These are phyloP conservation scores for Leccinum longicurvipes DNA, from an alignment of 768 basidiomycete species.

Conservation along the genomic window DNA sequence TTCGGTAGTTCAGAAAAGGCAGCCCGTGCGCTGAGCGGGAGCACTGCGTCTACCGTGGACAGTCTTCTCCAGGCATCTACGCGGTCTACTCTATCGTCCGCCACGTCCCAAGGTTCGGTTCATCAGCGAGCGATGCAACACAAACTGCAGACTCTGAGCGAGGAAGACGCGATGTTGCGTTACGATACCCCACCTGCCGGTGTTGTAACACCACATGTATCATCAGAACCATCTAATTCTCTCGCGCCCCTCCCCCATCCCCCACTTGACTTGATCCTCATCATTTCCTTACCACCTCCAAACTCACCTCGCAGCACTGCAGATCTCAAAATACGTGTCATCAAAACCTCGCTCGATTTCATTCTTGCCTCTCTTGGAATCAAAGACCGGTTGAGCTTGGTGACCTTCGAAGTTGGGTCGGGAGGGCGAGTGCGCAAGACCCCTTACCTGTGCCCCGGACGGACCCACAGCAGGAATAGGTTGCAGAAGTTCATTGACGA, in stretches of 20 bases:
- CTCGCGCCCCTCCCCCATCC: conserved; percentile 82
- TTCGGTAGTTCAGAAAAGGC: conserved; percentile 72
- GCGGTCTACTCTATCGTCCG: conserved; percentile 70
- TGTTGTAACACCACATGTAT: conserved; percentile 67
- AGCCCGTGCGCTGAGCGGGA: conserved; percentile 77
- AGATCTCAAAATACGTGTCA: conserved; percentile 82
- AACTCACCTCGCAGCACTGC: conserved; percentile 72
- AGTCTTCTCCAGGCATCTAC: conserved; percentile 65
- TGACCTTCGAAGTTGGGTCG: conserved; percentile 88
- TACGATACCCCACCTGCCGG: conserved; percentile 51
- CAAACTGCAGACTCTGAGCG: conserved; percentile 65
- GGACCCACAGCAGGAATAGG: conserved; percentile 62
- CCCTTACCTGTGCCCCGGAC: conserved; percentile 81
- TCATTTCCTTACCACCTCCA: conserved; percentile 81
- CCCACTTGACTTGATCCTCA: conserved; percentile 87
- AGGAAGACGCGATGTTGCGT: conserved; percentile 62
- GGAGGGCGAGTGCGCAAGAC: conserved; percentile 86
- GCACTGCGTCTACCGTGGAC: conserved; percentile 53
- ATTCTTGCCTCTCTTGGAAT: conserved; percentile 70
- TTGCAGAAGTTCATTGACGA: conserved; percentile 79
- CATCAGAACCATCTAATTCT: conserved; percentile 74
- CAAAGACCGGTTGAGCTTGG: conserved; percentile 82
- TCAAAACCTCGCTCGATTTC: conserved; percentile 87
- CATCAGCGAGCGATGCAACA: conserved; percentile 34
- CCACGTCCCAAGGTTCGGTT: conserved; percentile 64